Percentiles rank a stretch among this genome's conserved stretches.
These are phyloP conservation scores for Hemileccinum rubropunctum DNA, from an alignment of 768 basidiomycete species.

Conservation along the genomic window DNA sequence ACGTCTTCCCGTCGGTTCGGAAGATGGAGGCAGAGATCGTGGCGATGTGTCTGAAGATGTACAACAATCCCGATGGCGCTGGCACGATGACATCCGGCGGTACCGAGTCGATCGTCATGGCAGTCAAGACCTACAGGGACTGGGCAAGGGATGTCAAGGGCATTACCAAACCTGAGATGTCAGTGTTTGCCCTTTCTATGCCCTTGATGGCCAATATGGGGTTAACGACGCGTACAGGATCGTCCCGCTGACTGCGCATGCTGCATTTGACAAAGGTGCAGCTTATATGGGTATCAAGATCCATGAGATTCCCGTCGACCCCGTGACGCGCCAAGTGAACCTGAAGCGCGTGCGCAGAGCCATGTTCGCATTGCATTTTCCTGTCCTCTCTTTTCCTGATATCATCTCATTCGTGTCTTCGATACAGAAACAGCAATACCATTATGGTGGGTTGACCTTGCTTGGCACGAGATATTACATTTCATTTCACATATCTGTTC, in stretches of 20 bases:
- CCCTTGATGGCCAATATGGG: no score
- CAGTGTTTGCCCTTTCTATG: slow-evolving; percentile 21
- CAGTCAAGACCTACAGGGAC: slow-evolving; percentile 90
- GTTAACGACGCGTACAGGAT: slow-evolving; percentile 48
- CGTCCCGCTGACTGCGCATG: slow-evolving; percentile 81
- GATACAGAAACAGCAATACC: slow-evolving; percentile 74
- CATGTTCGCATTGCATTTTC: slow-evolving; percentile 55
- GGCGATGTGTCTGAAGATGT: slow-evolving; percentile 81
- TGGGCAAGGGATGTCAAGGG: slow-evolving; percentile 87
- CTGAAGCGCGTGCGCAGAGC: slow-evolving; percentile 77
- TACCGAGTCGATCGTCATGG: slow-evolving; percentile 95
- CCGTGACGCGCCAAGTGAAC: slow-evolving; percentile 72
- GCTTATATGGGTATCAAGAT: slow-evolving; percentile 89
- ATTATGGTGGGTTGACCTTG: slow-evolving; percentile 58
- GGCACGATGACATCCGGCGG: slow-evolving; percentile 95
- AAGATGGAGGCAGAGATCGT: slow-evolving; percentile 99
- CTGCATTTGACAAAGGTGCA: slow-evolving; percentile 93
- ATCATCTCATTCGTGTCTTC: slow-evolving; percentile 2
- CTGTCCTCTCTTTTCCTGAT: no score
- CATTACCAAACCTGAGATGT: slow-evolving; percentile 93
- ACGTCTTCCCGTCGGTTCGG: slow-evolving; percentile 86
- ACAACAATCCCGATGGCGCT: slow-evolving; percentile 80
- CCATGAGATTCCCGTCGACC: slow-evolving; percentile 81
- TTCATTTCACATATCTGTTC: neutral
- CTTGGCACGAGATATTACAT: neutral